Evolutionary conservation across 345 rosid genomes (phyloP).

Genomic region (Eucalyptus cladocalyx): DNA sequence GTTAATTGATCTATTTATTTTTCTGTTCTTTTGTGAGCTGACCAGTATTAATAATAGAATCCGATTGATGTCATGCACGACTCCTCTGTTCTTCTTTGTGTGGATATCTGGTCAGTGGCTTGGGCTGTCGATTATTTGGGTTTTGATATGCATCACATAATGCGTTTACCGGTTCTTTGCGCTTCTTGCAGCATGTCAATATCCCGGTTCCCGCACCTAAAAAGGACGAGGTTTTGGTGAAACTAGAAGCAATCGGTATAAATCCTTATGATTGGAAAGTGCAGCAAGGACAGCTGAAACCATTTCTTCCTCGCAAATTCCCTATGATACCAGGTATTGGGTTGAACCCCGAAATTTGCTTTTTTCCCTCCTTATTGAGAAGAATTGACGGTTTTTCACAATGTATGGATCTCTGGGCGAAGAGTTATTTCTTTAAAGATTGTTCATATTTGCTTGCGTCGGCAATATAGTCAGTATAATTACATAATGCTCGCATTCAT

Average conservation of each 20-base stretch:
- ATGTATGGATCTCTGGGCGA: neutral
- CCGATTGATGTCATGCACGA: neutral
- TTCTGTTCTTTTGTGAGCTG: neutral
- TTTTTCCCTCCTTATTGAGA: neutral
- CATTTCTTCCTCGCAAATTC: conserved; percentile 52
- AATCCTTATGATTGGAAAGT: conserved; percentile 72
- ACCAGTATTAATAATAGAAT: neutral
- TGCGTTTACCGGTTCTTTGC: neutral
- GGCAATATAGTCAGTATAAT: neutral
- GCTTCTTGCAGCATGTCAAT: conserved; percentile 44
- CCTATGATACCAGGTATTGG: conserved; percentile 59
- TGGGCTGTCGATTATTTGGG: neutral
- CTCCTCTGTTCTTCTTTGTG: neutral
- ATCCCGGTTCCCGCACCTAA: conserved; percentile 38
- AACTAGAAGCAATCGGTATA: conserved; percentile 40
- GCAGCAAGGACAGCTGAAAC: conserved; percentile 53
- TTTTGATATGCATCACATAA: neutral
- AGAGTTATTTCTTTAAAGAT: neutral
- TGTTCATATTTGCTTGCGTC: neutral
- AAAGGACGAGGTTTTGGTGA: conserved; percentile 46
- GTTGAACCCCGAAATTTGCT: neutral
- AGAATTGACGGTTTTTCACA: neutral
- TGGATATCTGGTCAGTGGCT: neutral
- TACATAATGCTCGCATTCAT: neutral
- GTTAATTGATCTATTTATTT: neutral